Base-by-base conservation (phyloP, 257 asterid genomes). In the Leptodermis oblonga region DNA sequence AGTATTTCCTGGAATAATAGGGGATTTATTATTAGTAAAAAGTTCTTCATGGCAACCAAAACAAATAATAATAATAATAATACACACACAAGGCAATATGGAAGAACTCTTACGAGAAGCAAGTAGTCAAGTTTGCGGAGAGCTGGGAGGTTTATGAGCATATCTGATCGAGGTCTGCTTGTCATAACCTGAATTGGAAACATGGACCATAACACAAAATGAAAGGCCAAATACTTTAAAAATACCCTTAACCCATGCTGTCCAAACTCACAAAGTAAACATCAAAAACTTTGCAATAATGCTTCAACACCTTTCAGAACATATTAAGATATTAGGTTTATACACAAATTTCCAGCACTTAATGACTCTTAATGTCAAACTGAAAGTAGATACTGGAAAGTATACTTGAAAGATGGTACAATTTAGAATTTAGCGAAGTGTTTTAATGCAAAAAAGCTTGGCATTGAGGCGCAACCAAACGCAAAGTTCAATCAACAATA, bases 51-150 rank as follows among this genome's bases (percentile, higher is more conserved):
- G 65, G 28, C 36, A 26, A 52, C 25, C 23, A 69, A 28, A 59
- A 33, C 12, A 11, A 2, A 20, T 17, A 0, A 18, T 4, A 17
- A 51, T 18, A 51, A 7, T n/a, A n/a, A n/a, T n/a, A n/a, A n/a
- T n/a, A n/a, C n/a, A n/a, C n/a, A 28, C 25, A 23, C 39, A 25
- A 30, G 20, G 10, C 22, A 68, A 69, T 62, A 3, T 4, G 20
- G 43, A 52, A n/a, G 33, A 70, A 42, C 42, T 68, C 95, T 88
- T 86, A 93, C 99, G 59, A 90, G 86, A 51, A 93, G 89, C 92
- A 94, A 82, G 75, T 81, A 86, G 78, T 94, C 99, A 30, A 94
- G 97, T 80, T 89, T 94, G 61, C 89, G 86, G 48, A 94, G 97
- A 68, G 97, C 99, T 34, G 99, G 99, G 58, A 94, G 92, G 81